Conservation (phyloP, 257 asterid species). For the Gynochthodes officinalis region DNA sequence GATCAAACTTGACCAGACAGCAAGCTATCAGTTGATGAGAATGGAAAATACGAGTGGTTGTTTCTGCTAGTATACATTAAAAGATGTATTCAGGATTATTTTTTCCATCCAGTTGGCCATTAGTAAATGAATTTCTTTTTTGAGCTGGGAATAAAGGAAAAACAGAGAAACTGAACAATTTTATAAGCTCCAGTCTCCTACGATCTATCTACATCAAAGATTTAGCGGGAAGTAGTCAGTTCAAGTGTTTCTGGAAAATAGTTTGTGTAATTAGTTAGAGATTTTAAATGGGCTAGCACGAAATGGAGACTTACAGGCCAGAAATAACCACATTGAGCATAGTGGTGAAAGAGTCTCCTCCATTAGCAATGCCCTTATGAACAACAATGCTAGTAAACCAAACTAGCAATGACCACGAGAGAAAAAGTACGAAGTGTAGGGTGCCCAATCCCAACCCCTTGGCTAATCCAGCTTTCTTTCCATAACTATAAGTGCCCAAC, state of each 20-base stretch:
- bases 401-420: slow-evolving; percentile 92
- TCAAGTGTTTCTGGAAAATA: neutral
- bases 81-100: too few species aligned
- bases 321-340: slow-evolving; percentile 97
- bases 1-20: neutral
- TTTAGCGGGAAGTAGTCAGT: neutral
- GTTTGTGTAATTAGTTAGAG: neutral
- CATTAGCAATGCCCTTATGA: slow-evolving; percentile 82
- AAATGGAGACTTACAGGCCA: slow-evolving; percentile 70
- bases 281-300: neutral
- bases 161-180: neutral
- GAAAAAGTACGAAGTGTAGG: slow-evolving; percentile 81
- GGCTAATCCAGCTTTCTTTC: slow-evolving; percentile 86
- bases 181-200: neutral
- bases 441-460: slow-evolving; percentile 95
- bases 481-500: slow-evolving; percentile 63
- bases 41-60: too few species aligned
- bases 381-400: slow-evolving; percentile 96
- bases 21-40: neutral
- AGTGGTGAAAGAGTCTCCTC: slow-evolving; percentile 94
- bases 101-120: too few species aligned
- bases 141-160: neutral
- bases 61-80: too few species aligned
- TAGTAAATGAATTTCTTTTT: neutral
- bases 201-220: neutral